Conservation (phyloP, 768 basidiomycete species). For the Trichaptum fuscoviolaceum region DNA sequence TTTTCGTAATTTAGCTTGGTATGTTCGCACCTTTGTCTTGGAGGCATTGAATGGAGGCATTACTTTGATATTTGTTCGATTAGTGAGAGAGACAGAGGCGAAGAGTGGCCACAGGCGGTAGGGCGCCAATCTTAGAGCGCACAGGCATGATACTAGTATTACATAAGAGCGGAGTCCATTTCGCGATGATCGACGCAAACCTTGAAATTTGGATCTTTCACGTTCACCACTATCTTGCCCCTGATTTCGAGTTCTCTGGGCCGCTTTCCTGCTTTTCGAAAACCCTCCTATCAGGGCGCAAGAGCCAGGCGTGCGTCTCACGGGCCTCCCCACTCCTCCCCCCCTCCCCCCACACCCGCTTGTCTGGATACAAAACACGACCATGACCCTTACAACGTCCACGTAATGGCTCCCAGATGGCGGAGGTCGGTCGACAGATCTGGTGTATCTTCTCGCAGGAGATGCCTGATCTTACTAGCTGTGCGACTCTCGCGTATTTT, state of each 20-base stretch:
- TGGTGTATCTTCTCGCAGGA: neutral
- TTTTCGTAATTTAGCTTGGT: neutral
- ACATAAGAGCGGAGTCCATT: neutral
- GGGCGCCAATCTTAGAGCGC: neutral
- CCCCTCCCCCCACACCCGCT: too few species aligned
- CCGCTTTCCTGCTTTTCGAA: neutral
- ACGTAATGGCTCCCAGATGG: neutral
- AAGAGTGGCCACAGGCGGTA: neutral
- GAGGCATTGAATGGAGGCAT: slow-evolving; percentile 12
- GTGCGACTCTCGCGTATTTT: neutral
- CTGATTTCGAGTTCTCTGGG: too few species aligned
- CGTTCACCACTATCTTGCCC: neutral
- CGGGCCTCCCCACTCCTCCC: neutral
- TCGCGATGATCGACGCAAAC: neutral
- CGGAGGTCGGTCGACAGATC: neutral
- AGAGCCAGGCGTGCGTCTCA: neutral
- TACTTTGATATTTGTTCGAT: neutral
- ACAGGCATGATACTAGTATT: neutral
- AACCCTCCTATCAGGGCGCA: neutral
- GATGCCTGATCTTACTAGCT: neutral
- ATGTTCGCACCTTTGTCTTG: slow-evolving; percentile 17
- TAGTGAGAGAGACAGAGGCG: neutral
- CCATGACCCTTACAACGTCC: too few species aligned
- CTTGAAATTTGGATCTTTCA: neutral
- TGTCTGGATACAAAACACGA: too few species aligned